A percentile compares a stretch with the other conserved stretches of the same genome.
These are phyloP conservation scores for Phyllosticta ampelicida DNA, from an alignment of 2,329 filamentous ascomycete species.

Conservation along the genomic window DNA sequence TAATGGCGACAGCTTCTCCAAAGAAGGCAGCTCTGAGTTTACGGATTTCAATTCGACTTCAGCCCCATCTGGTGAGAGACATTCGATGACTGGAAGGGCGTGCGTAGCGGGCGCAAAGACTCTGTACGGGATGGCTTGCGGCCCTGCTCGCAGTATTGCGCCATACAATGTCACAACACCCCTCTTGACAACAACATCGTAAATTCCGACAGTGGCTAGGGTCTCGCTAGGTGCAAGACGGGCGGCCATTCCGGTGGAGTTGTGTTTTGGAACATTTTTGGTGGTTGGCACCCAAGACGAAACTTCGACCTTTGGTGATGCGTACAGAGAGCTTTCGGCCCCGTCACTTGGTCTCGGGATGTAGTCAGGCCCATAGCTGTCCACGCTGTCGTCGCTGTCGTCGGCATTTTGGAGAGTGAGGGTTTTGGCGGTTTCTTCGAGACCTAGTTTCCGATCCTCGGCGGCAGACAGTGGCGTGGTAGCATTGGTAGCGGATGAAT, in stretches of 20 bases:
- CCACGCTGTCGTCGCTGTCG: constrained; percentile 5
- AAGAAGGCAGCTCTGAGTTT: constrained; percentile 37
- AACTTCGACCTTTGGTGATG: constrained; percentile 1
- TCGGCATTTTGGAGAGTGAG: background rate
- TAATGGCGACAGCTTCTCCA: constrained; percentile 53
- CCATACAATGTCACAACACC: constrained; percentile 58
- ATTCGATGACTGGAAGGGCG: constrained; percentile 52
- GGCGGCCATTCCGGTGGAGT: constrained; percentile 15
- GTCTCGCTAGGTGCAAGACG: constrained; percentile 24
- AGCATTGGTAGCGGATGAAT: background rate
- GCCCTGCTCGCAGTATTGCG: constrained; percentile 44
- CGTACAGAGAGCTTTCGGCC: background rate
- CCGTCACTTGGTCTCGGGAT: constrained; percentile 1
- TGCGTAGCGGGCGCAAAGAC: constrained; percentile 59
- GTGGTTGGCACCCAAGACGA: constrained; percentile 3
- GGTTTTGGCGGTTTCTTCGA: background rate
- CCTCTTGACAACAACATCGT: constrained; percentile 48
- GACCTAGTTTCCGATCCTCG: constrained; percentile 2
- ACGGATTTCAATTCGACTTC: constrained; percentile 46
- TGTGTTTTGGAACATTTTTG: constrained; percentile 15
- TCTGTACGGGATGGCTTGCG: constrained; percentile 36
- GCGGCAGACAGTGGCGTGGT: background rate
- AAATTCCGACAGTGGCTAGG: constrained; percentile 49
- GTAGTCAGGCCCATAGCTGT: constrained; percentile 4
- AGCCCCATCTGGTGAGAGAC: constrained; percentile 27